Evolutionary conservation across 2,329 filamentous ascomycete genomes (phyloP).

Genomic region (Teratosphaeria pseudoeucalypti): DNA sequence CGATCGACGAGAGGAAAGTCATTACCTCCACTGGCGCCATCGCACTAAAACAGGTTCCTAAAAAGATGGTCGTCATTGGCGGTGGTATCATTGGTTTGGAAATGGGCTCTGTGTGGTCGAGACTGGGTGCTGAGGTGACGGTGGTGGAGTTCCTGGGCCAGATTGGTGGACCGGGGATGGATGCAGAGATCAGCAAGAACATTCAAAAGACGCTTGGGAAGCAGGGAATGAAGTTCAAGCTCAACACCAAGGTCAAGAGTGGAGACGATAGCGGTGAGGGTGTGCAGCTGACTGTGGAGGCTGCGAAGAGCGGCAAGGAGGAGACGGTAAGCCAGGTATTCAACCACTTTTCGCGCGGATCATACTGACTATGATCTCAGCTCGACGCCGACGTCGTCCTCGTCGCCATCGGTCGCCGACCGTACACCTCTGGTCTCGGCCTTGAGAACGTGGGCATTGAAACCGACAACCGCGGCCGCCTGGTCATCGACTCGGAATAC

Average conservation of each 20-base stretch:
- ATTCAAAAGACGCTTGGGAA: slow-evolving; percentile 88
- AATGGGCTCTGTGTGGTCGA: slow-evolving; percentile 96
- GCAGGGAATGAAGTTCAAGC: slow-evolving; percentile 97
- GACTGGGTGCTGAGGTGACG: slow-evolving; percentile 86
- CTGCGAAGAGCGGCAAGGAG: slow-evolving; percentile 90
- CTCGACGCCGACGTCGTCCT: slow-evolving; percentile 92
- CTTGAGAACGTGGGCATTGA: slow-evolving; percentile 91
- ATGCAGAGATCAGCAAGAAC: slow-evolving; percentile 81
- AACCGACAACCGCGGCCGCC: slow-evolving; percentile 81
- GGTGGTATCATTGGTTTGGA: slow-evolving; percentile 98
- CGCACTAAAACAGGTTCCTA: slow-evolving; percentile 77
- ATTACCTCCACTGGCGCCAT: slow-evolving; percentile 94
- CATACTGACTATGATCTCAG: slow-evolving; percentile 33
- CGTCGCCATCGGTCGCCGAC: slow-evolving; percentile 89
- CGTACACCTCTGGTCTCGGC: slow-evolving; percentile 84
- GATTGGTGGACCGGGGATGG: slow-evolving; percentile 97
- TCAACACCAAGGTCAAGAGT: slow-evolving; percentile 84
- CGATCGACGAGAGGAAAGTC: slow-evolving; percentile 95
- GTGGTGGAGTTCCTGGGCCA: slow-evolving; percentile 94
- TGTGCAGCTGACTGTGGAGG: slow-evolving; percentile 75
- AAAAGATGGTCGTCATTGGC: slow-evolving; percentile 95
- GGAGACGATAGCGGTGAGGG: slow-evolving; percentile 71
- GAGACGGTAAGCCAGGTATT: slow-evolving; percentile 57
- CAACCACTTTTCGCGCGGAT: slow-evolving; percentile 5
- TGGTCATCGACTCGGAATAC: slow-evolving; percentile 98